A percentile compares a stretch with the other conserved stretches of the same genome.
Evolutionary conservation across 2,329 filamentous ascomycete species (phyloP).

Genomic region (Trichoderma sp.): DNA sequence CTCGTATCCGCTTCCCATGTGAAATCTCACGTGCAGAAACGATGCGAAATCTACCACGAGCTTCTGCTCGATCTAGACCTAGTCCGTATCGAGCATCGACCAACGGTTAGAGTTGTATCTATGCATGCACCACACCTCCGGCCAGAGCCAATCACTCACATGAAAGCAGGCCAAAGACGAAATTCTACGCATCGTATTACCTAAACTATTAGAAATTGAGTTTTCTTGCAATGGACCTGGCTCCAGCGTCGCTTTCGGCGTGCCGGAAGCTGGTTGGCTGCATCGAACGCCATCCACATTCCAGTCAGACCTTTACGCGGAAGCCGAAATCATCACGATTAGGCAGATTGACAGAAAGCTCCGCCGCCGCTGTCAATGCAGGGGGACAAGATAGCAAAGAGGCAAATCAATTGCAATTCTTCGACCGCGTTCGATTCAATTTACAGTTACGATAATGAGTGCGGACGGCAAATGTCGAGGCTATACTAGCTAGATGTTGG

Average conservation of each 20-base stretch:
- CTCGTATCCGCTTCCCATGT: background rate
- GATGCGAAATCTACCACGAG: background rate
- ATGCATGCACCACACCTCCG: background rate
- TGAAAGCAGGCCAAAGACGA: background rate
- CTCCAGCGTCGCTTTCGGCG: slow-evolving; percentile 6
- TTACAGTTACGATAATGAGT: background rate
- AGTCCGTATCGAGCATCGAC: background rate
- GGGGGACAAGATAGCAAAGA: background rate
- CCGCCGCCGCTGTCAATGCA: background rate
- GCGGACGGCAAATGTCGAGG: background rate
- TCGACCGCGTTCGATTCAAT: background rate
- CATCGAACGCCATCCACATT: slow-evolving; percentile 15
- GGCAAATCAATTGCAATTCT: too few species aligned
- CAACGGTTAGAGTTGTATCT: background rate
- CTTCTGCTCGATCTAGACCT: background rate
- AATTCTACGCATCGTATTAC: background rate
- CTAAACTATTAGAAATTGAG: background rate
- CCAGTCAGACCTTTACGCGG: background rate
- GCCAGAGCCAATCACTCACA: background rate
- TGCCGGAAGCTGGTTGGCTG: background rate
- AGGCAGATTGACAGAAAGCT: background rate
- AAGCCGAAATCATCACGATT: slow-evolving; percentile 16
- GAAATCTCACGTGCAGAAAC: background rate
- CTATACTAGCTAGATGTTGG: background rate
- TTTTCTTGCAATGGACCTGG: background rate